Conservation (phyloP, 352 stramenopile species). For the Elongisporangium undulatum region DNA sequence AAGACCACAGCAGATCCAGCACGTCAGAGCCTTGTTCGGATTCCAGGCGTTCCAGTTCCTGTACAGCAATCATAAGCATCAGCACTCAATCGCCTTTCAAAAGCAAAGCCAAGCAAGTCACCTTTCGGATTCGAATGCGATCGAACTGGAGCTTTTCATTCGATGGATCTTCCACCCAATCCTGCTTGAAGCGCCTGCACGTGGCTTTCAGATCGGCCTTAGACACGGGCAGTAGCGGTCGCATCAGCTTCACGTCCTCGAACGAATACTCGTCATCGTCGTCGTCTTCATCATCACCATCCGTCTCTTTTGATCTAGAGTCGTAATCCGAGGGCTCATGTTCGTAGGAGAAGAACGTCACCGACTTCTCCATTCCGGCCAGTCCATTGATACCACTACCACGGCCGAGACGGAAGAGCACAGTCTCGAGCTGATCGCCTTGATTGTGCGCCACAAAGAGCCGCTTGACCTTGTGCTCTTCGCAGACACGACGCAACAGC, state of each 20-base stretch:
- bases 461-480: conserved; percentile 40
- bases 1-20: conserved; percentile 35
- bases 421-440: conserved; percentile 78
- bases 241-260: conserved; percentile 28
- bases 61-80: neutral
- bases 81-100: neutral
- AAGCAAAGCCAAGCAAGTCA: conserved; percentile 10
- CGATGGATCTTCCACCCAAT: conserved; percentile 80
- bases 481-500: conserved; percentile 49
- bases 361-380: conserved; percentile 44
- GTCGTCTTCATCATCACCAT: neutral
- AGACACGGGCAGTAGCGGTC: conserved; percentile 51
- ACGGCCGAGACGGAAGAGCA: conserved; percentile 71
- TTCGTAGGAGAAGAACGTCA: conserved; percentile 16
- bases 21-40: conserved; percentile 24
- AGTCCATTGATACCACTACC: conserved; percentile 75
- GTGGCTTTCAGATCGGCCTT: conserved; percentile 67
- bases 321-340: too few species aligned
- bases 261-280: neutral
- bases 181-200: conserved; percentile 61
- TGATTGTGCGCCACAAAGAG: conserved; percentile 80
- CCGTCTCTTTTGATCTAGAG: conserved; percentile 1
- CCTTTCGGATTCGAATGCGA: conserved; percentile 80
- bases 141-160: conserved; percentile 79
- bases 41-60: conserved; percentile 53